Percentiles rank a stretch among this genome's conserved stretches.
phyloP scores from a whole-genome alignment of 768 basidiomycete genomes.

The Phylloporus sp. region DNA sequence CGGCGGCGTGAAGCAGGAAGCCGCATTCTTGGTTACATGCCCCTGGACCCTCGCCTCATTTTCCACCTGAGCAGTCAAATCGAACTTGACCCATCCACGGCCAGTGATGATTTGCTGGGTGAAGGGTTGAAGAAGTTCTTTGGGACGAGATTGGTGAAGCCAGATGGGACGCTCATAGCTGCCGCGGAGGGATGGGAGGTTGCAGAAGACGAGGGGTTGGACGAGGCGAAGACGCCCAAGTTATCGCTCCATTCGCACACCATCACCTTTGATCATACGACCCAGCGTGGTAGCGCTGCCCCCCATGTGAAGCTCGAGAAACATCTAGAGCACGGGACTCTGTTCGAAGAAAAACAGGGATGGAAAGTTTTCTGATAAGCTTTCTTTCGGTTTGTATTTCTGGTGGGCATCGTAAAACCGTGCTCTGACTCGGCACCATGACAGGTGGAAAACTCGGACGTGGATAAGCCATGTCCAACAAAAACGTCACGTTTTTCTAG shows the following conservation, averaged over 20 bases:
- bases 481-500: no score
- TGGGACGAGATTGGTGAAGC: background rate
- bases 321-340: background rate
- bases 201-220: background rate
- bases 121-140: background rate
- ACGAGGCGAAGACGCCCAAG: constrained; percentile 3
- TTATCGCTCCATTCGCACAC: constrained; percentile 13
- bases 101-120: background rate
- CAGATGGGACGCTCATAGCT: constrained; percentile 11
- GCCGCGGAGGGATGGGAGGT: background rate
- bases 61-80: constrained; percentile 6
- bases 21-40: constrained; percentile 14
- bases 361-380: no score
- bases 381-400: no score
- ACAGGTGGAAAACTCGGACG: no score
- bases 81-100: background rate
- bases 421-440: no score
- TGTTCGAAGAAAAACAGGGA: no score
- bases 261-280: background rate
- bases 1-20: constrained; percentile 10
- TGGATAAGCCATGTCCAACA: no score
- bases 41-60: constrained; percentile 11
- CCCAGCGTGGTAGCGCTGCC: background rate
- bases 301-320: background rate
- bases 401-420: no score